Evolutionary conservation across 2,329 filamentous ascomycete species (phyloP).

Genomic region (Claviceps pusilla): DNA sequence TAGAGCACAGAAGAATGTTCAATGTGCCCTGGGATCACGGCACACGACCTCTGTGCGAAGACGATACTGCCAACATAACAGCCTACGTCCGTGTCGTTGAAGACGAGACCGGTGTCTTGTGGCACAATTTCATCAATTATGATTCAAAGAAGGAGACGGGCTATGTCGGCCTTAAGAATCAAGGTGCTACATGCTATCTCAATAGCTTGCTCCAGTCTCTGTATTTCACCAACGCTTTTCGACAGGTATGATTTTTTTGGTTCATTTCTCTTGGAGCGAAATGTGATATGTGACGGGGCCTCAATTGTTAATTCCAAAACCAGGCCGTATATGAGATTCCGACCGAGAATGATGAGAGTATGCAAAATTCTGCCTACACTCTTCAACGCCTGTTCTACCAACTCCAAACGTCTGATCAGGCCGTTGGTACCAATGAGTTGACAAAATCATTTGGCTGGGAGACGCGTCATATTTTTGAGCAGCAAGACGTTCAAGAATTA

Average conservation of each 20-base stretch:
- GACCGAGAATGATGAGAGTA: slow-evolving; percentile 67
- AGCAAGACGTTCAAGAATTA: slow-evolving; percentile 95
- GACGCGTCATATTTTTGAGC: slow-evolving; percentile 92
- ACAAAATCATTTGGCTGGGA: slow-evolving; percentile 98
- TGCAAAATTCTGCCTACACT: slow-evolving; percentile 81
- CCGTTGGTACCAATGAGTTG: slow-evolving; percentile 82
- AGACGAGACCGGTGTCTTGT: slow-evolving; percentile 75
- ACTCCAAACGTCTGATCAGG: slow-evolving; percentile 68
- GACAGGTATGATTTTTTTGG: slow-evolving; percentile 48
- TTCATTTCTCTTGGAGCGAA: background rate
- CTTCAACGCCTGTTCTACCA: slow-evolving; percentile 90
- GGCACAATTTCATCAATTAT: slow-evolving; percentile 88
- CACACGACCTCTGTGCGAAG: slow-evolving; percentile 57
- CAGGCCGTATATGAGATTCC: slow-evolving; percentile 95
- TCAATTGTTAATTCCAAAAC: slow-evolving; percentile 5
- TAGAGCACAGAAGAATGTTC: slow-evolving; percentile 76
- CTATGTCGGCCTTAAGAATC: slow-evolving; percentile 91
- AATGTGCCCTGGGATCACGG: slow-evolving; percentile 58
- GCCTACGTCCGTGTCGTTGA: slow-evolving; percentile 71
- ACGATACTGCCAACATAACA: slow-evolving; percentile 64
- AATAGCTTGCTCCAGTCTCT: slow-evolving; percentile 74
- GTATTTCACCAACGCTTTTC: slow-evolving; percentile 83
- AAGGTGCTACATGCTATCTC: slow-evolving; percentile 82
- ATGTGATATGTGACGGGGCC: background rate
- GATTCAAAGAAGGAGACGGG: slow-evolving; percentile 99